Conservation (phyloP, 2,329 filamentous ascomycete species). For the Amauroascus niger region DNA sequence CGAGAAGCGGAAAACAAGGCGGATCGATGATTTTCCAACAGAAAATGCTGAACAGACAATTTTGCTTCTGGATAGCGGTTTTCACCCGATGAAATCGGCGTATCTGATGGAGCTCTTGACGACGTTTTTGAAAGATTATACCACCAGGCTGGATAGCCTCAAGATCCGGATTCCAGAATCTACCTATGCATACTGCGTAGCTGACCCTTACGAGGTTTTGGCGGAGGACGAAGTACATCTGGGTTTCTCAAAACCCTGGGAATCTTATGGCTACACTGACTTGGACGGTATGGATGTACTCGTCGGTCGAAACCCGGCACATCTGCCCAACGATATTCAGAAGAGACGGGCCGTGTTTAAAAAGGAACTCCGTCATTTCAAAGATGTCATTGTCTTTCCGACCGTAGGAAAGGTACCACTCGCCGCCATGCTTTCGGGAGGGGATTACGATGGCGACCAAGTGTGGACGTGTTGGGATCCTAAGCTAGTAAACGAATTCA, state of each 20-base stretch:
- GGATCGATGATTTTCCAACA: conserved; percentile 30
- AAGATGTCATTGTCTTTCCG: conserved; percentile 51
- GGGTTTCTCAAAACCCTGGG: conserved; percentile 42
- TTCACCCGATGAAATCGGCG: conserved; percentile 34
- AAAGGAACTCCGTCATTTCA: conserved; percentile 44
- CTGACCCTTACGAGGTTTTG: conserved; percentile 46
- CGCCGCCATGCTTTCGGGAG: conserved; percentile 52
- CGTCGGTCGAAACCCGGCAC: conserved; percentile 49
- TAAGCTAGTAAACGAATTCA: conserved; percentile 43
- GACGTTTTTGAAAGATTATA: conserved; percentile 32
- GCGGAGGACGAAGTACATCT: conserved; percentile 48
- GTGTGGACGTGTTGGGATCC: conserved; percentile 54
- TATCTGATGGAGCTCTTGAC: conserved; percentile 36
- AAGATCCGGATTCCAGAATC: conserved; percentile 43
- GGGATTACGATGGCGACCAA: conserved; percentile 56
- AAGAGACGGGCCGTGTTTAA: conserved; percentile 42
- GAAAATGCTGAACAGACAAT: conserved; percentile 30
- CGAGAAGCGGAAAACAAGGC: conserved; percentile 14
- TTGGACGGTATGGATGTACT: conserved; percentile 45
- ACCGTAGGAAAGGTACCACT: conserved; percentile 44
- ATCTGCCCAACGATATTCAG: conserved; percentile 51
- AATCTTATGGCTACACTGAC: conserved; percentile 31
- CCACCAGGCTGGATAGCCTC: conserved; percentile 40
- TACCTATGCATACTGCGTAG: conserved; percentile 48
- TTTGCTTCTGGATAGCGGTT: conserved; percentile 38